A percentile compares a stretch with the other conserved stretches of the same genome.
Evolutionary conservation across 768 basidiomycete genomes (phyloP).

Genomic region (Hygrocybe coccinea): DNA sequence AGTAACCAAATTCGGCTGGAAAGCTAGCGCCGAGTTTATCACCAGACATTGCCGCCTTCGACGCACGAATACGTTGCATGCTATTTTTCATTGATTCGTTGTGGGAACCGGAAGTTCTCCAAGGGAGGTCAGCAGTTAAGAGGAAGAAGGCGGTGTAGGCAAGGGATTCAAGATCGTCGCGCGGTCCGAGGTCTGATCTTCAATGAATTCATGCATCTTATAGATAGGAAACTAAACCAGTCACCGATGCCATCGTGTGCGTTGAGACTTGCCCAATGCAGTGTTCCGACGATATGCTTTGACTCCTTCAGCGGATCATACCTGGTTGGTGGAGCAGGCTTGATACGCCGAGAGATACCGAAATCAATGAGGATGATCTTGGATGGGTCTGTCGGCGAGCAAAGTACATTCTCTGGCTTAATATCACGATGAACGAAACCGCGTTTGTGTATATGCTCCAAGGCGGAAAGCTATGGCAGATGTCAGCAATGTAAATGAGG

Average conservation of each 20-base stretch:
- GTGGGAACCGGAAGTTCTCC: slow-evolving; percentile 4
- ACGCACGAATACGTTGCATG: slow-evolving; percentile 2
- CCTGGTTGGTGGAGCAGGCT: not conserved
- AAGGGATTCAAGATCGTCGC: slow-evolving; percentile 15
- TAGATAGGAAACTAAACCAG: not conserved
- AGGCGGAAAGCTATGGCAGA: slow-evolving; percentile 8
- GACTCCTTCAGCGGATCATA: not conserved
- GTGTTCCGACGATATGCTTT: slow-evolving; percentile 3
- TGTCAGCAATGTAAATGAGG: not conserved
- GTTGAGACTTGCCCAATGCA: slow-evolving; percentile 3
- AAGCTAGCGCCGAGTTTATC: slow-evolving; percentile 1
- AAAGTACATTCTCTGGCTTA: slow-evolving; percentile 15
- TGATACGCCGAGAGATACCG: slow-evolving; percentile 3
- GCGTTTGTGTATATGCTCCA: slow-evolving; percentile 8
- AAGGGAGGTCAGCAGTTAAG: slow-evolving; percentile 12
- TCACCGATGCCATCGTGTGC: slow-evolving; percentile 2
- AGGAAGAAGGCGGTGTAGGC: slow-evolving; percentile 11
- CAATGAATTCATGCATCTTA: slow-evolving; percentile 1
- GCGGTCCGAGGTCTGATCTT: slow-evolving; percentile 12
- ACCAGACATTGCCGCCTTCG: slow-evolving; percentile 1
- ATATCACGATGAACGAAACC: slow-evolving; percentile 18
- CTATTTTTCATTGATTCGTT: slow-evolving; percentile 1
- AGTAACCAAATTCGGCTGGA: slow-evolving; percentile 5
- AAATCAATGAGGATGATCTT: slow-evolving; percentile 12
- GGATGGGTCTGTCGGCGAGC: slow-evolving; percentile 2